A percentile compares a stretch with the other conserved stretches of the same genome.
These are phyloP conservation scores for Lipomyces sp. DNA, from an alignment of 805 yeast species.

Conservation along the genomic window DNA sequence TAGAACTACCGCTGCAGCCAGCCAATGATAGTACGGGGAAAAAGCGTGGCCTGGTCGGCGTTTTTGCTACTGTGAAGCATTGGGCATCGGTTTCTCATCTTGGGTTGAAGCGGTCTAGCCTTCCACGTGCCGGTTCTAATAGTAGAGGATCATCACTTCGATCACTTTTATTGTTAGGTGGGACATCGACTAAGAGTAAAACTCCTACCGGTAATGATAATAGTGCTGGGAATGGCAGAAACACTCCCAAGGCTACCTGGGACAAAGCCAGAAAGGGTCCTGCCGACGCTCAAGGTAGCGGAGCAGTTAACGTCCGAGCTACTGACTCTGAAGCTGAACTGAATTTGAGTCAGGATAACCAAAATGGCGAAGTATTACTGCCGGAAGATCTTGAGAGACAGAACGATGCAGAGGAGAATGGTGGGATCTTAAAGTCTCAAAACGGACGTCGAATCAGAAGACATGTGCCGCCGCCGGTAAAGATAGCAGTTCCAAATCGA, in stretches of 20 bases:
- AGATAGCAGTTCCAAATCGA: constrained; percentile 2
- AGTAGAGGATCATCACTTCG: neutral
- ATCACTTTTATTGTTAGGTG: neutral
- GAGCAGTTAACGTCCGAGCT: neutral
- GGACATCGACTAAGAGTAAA: neutral
- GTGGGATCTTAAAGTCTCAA: neutral
- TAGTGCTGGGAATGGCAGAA: neutral
- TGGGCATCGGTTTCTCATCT: constrained; percentile 14
- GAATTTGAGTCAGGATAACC: neutral
- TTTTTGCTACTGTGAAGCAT: constrained; percentile 7
- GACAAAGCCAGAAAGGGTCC: neutral
- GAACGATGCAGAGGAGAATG: neutral
- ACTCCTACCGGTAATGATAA: neutral
- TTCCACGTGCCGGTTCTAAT: neutral
- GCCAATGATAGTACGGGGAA: neutral
- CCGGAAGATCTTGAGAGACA: neutral
- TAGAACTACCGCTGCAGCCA: constrained; percentile 2
- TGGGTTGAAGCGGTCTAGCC: neutral
- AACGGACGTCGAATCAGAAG: neutral
- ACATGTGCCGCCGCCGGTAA: neutral
- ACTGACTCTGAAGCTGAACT: neutral
- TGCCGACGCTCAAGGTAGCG: neutral
- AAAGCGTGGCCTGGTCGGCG: constrained; percentile 6
- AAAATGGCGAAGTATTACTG: neutral
- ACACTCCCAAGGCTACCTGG: neutral